Evolutionary conservation across 2,329 filamentous ascomycete species (phyloP).

Genomic region (Penicillium sp.): DNA sequence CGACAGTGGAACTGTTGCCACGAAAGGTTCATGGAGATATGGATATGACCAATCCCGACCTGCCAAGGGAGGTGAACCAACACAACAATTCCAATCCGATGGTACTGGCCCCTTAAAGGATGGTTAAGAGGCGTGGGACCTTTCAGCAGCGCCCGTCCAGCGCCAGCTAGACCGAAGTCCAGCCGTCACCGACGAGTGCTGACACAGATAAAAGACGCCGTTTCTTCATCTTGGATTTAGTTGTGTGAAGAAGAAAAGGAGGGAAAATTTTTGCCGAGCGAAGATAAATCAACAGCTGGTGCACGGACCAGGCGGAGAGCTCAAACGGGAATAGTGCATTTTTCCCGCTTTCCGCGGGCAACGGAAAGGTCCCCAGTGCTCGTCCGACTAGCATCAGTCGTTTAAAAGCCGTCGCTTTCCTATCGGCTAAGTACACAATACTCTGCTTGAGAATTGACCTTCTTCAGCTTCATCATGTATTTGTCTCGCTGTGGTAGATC

Average conservation of each 20-base stretch:
- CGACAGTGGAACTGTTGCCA: not conserved
- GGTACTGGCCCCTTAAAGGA: slow-evolving; percentile 35
- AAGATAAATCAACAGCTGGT: slow-evolving; percentile 17
- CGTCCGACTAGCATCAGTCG: slow-evolving; percentile 16
- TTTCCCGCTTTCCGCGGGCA: slow-evolving; percentile 40
- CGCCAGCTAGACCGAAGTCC: slow-evolving; percentile 24
- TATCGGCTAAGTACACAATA: slow-evolving; percentile 21
- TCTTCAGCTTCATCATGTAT: slow-evolving; percentile 29
- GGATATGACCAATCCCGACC: not conserved
- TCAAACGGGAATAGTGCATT: slow-evolving; percentile 23
- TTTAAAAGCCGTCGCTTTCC: slow-evolving; percentile 24
- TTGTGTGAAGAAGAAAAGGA: slow-evolving; percentile 40
- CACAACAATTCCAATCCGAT: slow-evolving; percentile 40
- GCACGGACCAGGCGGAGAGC: slow-evolving; percentile 27
- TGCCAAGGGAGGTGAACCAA: not conserved
- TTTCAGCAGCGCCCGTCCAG: slow-evolving; percentile 42
- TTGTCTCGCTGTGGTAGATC: slow-evolving; percentile 40
- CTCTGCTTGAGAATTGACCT: slow-evolving; percentile 11
- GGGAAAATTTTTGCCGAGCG: slow-evolving; percentile 13
- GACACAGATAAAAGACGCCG: slow-evolving; percentile 33
- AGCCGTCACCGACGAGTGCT: slow-evolving; percentile 37
- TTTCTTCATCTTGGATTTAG: slow-evolving; percentile 46
- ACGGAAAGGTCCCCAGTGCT: slow-evolving; percentile 26
- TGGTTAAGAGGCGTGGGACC: slow-evolving; percentile 38
- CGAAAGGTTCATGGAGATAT: not conserved